Conservation (phyloP, 2,329 filamentous ascomycete genomes). For the Proliferodiscus dingleyae region DNA sequence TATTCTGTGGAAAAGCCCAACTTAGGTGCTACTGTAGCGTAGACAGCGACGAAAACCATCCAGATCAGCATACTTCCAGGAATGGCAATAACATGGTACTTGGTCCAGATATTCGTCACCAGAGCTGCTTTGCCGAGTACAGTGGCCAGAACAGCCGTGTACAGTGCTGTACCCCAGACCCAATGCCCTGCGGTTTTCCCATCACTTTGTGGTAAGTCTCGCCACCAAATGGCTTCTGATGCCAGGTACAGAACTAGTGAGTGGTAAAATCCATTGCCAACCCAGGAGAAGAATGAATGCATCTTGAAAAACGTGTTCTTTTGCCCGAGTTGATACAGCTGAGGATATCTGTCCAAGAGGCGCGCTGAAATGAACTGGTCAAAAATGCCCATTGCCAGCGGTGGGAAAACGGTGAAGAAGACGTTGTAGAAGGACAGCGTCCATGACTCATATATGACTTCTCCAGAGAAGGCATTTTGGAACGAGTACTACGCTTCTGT, state of each 20-base stretch:
- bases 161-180: slow-evolving; percentile 96
- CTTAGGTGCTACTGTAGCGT: slow-evolving; percentile 80
- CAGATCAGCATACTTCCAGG: slow-evolving; percentile 89
- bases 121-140: slow-evolving; percentile 92
- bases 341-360: slow-evolving; percentile 89
- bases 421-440: slow-evolving; percentile 99
- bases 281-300: slow-evolving; percentile 89
- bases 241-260: slow-evolving; percentile 89
- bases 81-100: slow-evolving; percentile 93
- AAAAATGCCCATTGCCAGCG: slow-evolving; percentile 90
- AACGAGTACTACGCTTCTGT: slow-evolving; percentile 73
- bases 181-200: slow-evolving; percentile 86
- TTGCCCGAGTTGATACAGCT: slow-evolving; percentile 90
- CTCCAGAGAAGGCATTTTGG: slow-evolving; percentile 95
- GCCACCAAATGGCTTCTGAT: slow-evolving; percentile 73
- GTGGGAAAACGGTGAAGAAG: slow-evolving; percentile 91
- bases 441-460: slow-evolving; percentile 99
- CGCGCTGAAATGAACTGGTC: slow-evolving; percentile 97
- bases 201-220: slow-evolving; percentile 72
- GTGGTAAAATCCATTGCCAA: slow-evolving; percentile 92
- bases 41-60: slow-evolving; percentile 84
- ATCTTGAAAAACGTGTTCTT: slow-evolving; percentile 90
- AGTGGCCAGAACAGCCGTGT: slow-evolving; percentile 88
- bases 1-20: slow-evolving; percentile 79
- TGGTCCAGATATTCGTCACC: slow-evolving; percentile 97